Conservation (phyloP, 1,284 basidiomycete species). For the Somion occarium region DNA sequence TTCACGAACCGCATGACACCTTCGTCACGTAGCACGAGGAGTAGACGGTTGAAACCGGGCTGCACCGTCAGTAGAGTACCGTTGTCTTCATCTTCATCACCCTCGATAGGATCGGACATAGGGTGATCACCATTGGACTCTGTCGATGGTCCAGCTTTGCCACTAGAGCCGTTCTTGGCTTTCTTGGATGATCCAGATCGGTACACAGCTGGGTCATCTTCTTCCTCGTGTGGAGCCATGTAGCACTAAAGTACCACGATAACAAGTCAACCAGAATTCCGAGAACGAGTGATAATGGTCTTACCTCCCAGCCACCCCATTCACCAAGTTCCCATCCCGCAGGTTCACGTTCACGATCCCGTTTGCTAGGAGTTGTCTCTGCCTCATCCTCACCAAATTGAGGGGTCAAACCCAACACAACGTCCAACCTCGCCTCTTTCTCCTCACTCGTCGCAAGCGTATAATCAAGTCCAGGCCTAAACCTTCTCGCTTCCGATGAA, state of each 20-base stretch:
- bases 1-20: constrained; percentile 93
- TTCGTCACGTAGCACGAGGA: constrained; percentile 89
- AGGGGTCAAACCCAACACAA: constrained; percentile 88
- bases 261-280: not conserved
- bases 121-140: constrained; percentile 20
- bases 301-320: constrained; percentile 93
- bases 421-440: constrained; percentile 78
- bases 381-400: constrained; percentile 39
- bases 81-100: constrained; percentile 60
- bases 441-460: constrained; percentile 92
- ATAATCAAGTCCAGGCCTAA: constrained; percentile 92
- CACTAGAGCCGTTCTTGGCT: constrained; percentile 14
- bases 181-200: constrained; percentile 62
- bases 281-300: constrained; percentile 16
- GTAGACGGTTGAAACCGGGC: constrained; percentile 87
- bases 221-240: constrained; percentile 90
- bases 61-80: constrained; percentile 87
- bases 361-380: constrained; percentile 25
- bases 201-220: constrained; percentile 93
- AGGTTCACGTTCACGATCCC: constrained; percentile 22
- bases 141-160: constrained; percentile 16
- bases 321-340: constrained; percentile 71
- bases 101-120: constrained; percentile 22
- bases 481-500: constrained; percentile 77
- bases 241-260: constrained; percentile 61